These are phyloP conservation scores for Exophiala dermatitidis DNA, from an alignment of 2,329 filamentous ascomycete species.

Conservation along the genomic window DNA sequence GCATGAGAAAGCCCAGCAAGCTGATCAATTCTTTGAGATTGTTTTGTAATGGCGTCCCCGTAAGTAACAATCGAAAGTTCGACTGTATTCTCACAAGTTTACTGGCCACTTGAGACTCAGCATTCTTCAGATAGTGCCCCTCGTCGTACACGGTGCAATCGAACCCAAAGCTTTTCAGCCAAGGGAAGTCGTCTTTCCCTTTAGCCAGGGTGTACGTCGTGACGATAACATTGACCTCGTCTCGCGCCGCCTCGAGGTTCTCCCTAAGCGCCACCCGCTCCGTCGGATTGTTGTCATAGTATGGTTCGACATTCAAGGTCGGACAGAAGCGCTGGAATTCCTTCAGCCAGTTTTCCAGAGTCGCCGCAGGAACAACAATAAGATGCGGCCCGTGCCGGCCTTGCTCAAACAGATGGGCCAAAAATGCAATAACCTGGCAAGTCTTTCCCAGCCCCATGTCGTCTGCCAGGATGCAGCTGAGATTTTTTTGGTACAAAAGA, in stretches of 20 bases:
- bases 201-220: slow-evolving; percentile 65
- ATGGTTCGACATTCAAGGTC: slow-evolving; percentile 61
- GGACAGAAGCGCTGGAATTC: slow-evolving; percentile 88
- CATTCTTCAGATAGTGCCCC: slow-evolving; percentile 88
- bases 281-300: slow-evolving; percentile 59
- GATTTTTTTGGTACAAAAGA: slow-evolving; percentile 67
- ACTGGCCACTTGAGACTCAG: slow-evolving; percentile 71
- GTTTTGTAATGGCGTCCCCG: slow-evolving; percentile 90
- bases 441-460: slow-evolving; percentile 97
- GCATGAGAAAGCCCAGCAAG: slow-evolving; percentile 89
- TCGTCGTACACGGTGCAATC: slow-evolving; percentile 74
- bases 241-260: slow-evolving; percentile 56
- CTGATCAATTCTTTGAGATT: slow-evolving; percentile 88
- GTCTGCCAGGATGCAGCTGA: slow-evolving; percentile 88
- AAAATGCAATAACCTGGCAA: slow-evolving; percentile 87
- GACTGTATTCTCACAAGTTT: slow-evolving; percentile 70
- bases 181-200: slow-evolving; percentile 54
- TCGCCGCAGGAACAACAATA: slow-evolving; percentile 86
- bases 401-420: slow-evolving; percentile 71
- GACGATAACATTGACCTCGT: slow-evolving; percentile 62
- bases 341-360: slow-evolving; percentile 88
- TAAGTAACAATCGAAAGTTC: slow-evolving; percentile 77
- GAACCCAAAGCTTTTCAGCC: slow-evolving; percentile 55
- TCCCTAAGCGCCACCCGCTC: slow-evolving; percentile 63
- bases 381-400: slow-evolving; percentile 65